Conservation (phyloP, 2,329 filamentous ascomycete genomes). For the Coniochaeta pulveracea region DNA sequence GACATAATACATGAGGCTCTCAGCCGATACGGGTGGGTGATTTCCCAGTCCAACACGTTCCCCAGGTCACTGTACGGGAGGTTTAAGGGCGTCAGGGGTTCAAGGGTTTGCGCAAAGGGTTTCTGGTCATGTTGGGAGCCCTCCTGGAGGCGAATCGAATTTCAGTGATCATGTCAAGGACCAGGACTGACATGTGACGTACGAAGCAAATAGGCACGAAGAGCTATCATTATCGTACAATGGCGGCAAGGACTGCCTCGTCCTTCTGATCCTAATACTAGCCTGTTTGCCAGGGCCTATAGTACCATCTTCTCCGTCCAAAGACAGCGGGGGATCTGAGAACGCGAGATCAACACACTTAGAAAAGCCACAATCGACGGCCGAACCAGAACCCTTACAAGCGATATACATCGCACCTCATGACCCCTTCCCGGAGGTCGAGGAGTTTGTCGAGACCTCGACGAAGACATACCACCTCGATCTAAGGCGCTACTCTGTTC, state of each 20-base stretch:
- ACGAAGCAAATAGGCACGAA: slow-evolving; percentile 42
- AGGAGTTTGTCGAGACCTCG: slow-evolving; percentile 66
- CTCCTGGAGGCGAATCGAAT: too few species aligned
- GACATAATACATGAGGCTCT: slow-evolving; percentile 66
- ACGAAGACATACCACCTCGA: slow-evolving; percentile 61
- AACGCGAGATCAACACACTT: slow-evolving; percentile 3
- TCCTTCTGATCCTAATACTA: slow-evolving; percentile 80
- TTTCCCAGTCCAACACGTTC: not conserved
- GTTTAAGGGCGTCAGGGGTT: not conserved
- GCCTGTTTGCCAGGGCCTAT: slow-evolving; percentile 34
- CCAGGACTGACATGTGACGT: slow-evolving; percentile 1
- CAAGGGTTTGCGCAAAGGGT: too few species aligned
- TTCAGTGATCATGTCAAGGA: not conserved
- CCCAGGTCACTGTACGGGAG: too few species aligned
- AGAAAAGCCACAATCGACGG: slow-evolving; percentile 6
- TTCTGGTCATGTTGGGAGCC: too few species aligned
- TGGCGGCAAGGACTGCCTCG: slow-evolving; percentile 94
- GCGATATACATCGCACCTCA: slow-evolving; percentile 82
- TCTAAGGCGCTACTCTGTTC: slow-evolving; percentile 60
- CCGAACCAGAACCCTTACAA: slow-evolving; percentile 41
- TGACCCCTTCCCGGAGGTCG: slow-evolving; percentile 77
- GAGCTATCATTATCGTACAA: slow-evolving; percentile 91
- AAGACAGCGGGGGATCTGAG: slow-evolving; percentile 7
- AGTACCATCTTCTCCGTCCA: slow-evolving; percentile 11
- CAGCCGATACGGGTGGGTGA: slow-evolving; percentile 57